Evolutionary conservation across 768 basidiomycete species (phyloP), one percentile per base, ranked within the genome.

Genomic region (Hericium rajendrae): DNA sequence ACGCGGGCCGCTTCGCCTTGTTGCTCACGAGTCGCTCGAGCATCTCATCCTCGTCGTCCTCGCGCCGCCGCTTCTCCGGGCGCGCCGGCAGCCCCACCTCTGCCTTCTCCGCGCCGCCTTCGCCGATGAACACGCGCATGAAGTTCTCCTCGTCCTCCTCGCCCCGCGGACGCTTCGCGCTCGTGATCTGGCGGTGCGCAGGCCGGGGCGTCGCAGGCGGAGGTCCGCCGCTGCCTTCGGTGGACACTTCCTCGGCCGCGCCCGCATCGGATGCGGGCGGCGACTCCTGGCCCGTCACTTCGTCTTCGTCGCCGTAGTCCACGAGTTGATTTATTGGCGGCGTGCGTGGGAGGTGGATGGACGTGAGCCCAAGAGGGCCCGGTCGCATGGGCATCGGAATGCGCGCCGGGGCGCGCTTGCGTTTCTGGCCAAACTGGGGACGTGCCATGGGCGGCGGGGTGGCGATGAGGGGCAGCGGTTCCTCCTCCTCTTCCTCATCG

Each of bases 241-340:
- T 32, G 28, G 28, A 32, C 28, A 32, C 28, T 49, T 41, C 22
- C 6, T 38, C 6, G 49, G 15, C 15, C 46, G 8, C 22, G 11
- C 16, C 41, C 39, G 20, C 16, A 16, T 6, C 60, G 49, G 62
- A 51, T 66, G 60, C 74, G 54, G 49, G 18, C 18, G 15, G 15
- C 24, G 24, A 24, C 9, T 50, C 49, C 8, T 88, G 69, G 57
- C 71, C 69, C 49, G 73, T 72, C 53, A 86, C 85, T 2, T 84
- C 83, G 4, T 86, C 86, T 48, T 91, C 88, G 26, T 88, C 89
- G 20, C 75, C 82, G 66, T 92, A 91, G 65, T 90, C 90, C 32
- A 88, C 78, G 53, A 92, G 73, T n/a, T 80, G 74, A 22, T 77
- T 76, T 11, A 88, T 71, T 22, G 78, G 72, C 22, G 82, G 82